Evolutionary conservation across 768 basidiomycete species (phyloP).

Genomic region (Boletellus ananiceps): DNA sequence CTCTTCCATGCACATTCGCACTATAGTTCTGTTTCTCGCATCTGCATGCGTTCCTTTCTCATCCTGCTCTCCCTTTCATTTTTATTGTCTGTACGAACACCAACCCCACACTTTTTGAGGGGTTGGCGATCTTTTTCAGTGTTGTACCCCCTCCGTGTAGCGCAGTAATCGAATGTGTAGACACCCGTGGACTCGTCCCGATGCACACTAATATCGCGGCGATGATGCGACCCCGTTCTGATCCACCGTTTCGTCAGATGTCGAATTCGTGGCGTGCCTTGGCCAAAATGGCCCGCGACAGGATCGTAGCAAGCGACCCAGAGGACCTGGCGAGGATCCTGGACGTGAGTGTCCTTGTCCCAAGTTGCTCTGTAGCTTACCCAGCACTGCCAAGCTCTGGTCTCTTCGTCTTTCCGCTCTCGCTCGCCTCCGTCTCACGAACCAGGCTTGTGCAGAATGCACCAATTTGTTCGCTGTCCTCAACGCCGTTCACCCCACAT

Average conservation of each 20-base stretch:
- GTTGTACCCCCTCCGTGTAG: conserved; percentile 22
- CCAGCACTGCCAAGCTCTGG: conserved; percentile 58
- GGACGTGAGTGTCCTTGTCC: conserved; percentile 44
- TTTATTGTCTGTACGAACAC: conserved; percentile 24
- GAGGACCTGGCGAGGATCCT: conserved; percentile 62
- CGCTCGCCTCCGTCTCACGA: conserved; percentile 77
- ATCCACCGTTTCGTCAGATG: conserved; percentile 48
- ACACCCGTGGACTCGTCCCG: background rate
- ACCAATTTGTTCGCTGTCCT: conserved; percentile 74
- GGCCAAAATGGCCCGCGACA: conserved; percentile 80
- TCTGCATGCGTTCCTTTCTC: conserved; percentile 18
- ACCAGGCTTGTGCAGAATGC: conserved; percentile 82
- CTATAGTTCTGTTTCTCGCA: conserved; percentile 19
- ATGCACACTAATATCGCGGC: background rate
- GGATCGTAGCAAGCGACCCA: conserved; percentile 65
- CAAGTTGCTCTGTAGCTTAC: background rate
- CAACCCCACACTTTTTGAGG: conserved; percentile 1
- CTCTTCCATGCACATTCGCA: conserved; percentile 12
- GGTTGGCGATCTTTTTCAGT: conserved; percentile 13
- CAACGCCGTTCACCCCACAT: conserved; percentile 48
- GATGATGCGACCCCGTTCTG: conserved; percentile 9
- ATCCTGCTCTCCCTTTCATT: conserved; percentile 14
- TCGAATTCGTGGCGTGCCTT: conserved; percentile 84
- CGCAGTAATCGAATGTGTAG: conserved; percentile 19
- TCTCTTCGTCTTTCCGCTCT: conserved; percentile 76